phyloP scores from a whole-genome alignment of 139 green algal species.

The Asterochloris erici region DNA sequence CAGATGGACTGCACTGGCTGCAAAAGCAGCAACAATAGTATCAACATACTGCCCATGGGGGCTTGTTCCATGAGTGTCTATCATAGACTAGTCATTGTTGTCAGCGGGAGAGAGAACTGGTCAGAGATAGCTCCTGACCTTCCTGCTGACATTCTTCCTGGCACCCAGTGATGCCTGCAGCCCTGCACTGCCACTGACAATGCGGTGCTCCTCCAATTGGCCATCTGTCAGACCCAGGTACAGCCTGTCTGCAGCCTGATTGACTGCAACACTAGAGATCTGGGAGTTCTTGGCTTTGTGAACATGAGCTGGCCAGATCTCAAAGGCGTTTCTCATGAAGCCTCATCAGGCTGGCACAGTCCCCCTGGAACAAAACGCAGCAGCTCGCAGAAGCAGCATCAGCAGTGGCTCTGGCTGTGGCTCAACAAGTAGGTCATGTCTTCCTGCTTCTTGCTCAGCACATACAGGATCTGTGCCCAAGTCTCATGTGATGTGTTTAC shows the following conservation, averaged over 20 bases:
- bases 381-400: neutral
- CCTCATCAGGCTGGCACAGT: no score
- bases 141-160: slow-evolving; percentile 38
- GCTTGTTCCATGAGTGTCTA: neutral
- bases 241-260: slow-evolving; percentile 12
- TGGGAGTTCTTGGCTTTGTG: slow-evolving; percentile 10
- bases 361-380: neutral
- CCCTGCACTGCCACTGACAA: neutral
- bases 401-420: no score
- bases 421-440: no score
- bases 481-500: no score
- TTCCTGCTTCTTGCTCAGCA: no score
- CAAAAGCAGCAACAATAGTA: neutral
- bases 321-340: slow-evolving; percentile 19
- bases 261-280: slow-evolving; percentile 35
- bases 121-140: slow-evolving; percentile 20
- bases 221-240: slow-evolving; percentile 51
- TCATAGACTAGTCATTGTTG: neutral
- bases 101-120: neutral
- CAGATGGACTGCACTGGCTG: slow-evolving; percentile 21
- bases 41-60: neutral
- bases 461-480: no score
- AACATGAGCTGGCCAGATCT: slow-evolving; percentile 20
- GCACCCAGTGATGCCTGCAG: slow-evolving; percentile 28
- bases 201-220: slow-evolving; percentile 41